phyloP scores from a whole-genome alignment of 2,329 filamentous ascomycete genomes.

The Corinectria fuckeliana region DNA sequence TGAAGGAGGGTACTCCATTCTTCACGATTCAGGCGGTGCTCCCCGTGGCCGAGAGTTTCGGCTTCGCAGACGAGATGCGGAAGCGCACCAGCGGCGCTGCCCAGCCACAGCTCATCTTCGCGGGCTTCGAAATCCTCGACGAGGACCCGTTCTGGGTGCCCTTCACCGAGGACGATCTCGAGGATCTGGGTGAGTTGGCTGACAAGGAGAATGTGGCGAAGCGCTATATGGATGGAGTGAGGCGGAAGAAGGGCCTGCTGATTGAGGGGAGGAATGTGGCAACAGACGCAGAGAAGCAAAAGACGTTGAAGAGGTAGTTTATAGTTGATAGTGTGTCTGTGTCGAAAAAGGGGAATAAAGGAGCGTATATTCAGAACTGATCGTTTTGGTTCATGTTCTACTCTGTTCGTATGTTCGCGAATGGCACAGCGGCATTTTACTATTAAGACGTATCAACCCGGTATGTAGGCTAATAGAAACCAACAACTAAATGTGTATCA shows the following conservation, averaged over 20 bases:
- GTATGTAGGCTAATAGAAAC: not conserved
- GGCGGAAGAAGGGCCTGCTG: slow-evolving; percentile 85
- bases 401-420: not conserved
- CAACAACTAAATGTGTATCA: no score
- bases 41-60: slow-evolving; percentile 93
- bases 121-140: slow-evolving; percentile 90
- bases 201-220: slow-evolving; percentile 97
- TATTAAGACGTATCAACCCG: not conserved
- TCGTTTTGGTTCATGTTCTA: not conserved
- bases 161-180: slow-evolving; percentile 92
- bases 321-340: not conserved
- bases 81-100: slow-evolving; percentile 92
- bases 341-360: slow-evolving; percentile 14
- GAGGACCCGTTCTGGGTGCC: slow-evolving; percentile 99
- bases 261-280: slow-evolving; percentile 80
- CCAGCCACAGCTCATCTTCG: slow-evolving; percentile 90
- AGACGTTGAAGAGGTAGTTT: slow-evolving; percentile 66
- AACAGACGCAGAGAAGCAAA: slow-evolving; percentile 91
- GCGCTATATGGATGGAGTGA: slow-evolving; percentile 90
- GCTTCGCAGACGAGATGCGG: slow-evolving; percentile 94
- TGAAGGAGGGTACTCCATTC: slow-evolving; percentile 95
- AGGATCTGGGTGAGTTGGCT: slow-evolving; percentile 92
- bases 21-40: slow-evolving; percentile 91
- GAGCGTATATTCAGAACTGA: slow-evolving; percentile 6
- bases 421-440: not conserved